These are phyloP conservation scores for Exserohilum rostratum DNA, from an alignment of 2,329 filamentous ascomycete species.

Conservation along the genomic window DNA sequence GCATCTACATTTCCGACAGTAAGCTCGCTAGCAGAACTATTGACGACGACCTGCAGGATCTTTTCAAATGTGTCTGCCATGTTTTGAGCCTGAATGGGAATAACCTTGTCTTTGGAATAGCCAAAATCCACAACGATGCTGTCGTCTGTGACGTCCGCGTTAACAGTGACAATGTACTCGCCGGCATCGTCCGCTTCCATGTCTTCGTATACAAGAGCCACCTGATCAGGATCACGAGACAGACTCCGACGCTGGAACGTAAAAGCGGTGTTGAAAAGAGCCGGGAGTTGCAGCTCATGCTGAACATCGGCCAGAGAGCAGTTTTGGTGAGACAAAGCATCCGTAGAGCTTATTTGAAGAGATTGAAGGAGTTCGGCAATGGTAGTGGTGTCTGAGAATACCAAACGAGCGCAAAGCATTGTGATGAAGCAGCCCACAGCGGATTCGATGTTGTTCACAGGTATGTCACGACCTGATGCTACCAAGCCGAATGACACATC, in stretches of 20 bases:
- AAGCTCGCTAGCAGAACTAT: constrained; percentile 16
- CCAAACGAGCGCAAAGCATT: constrained; percentile 60
- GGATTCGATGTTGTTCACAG: constrained; percentile 56
- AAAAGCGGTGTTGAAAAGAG: constrained; percentile 48
- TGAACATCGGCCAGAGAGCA: constrained; percentile 53
- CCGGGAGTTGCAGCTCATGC: constrained; percentile 42
- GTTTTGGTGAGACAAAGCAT: constrained; percentile 56
- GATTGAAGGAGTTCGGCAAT: constrained; percentile 51
- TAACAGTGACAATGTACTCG: constrained; percentile 45
- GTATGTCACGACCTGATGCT: constrained; percentile 60
- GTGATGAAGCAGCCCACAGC: constrained; percentile 62
- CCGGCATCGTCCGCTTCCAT: constrained; percentile 45
- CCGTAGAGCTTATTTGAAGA: constrained; percentile 55
- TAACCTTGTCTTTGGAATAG: constrained; percentile 40
- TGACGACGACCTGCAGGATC: constrained; percentile 30
- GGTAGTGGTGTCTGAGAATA: constrained; percentile 42
- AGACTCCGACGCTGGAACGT: constrained; percentile 43
- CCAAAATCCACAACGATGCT: constrained; percentile 40
- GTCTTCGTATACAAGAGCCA: constrained; percentile 39
- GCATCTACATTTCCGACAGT: constrained; percentile 35
- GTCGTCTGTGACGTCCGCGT: constrained; percentile 41
- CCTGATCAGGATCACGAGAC: constrained; percentile 30
- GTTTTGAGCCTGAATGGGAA: constrained; percentile 34
- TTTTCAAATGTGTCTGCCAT: constrained; percentile 41
- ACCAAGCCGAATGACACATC: constrained; percentile 63